Percentiles rank a stretch among this genome's conserved stretches.
phyloP scores from a whole-genome alignment of 179 eudicot genomes.

The Gypsophila paniculata region DNA sequence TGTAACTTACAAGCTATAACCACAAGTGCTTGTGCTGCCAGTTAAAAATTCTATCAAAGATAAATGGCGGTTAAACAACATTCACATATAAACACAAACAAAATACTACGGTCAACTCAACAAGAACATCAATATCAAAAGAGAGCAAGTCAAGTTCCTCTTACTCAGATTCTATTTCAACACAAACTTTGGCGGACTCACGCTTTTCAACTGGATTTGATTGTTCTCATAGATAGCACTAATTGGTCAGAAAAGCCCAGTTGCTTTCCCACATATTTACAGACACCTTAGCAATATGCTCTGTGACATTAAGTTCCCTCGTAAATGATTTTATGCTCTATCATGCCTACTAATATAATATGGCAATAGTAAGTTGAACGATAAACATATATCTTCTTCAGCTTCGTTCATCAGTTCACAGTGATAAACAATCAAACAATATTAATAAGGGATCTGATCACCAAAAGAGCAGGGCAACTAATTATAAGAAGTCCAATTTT shows the following conservation, averaged over 20 bases:
- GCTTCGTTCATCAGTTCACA: background rate
- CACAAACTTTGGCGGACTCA: background rate
- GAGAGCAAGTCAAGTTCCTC: background rate
- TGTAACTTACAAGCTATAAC: background rate
- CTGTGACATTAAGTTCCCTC: no score
- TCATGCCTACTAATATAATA: no score
- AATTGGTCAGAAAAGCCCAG: no score
- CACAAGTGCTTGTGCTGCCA: background rate
- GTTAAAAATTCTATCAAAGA: background rate
- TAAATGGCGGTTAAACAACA: background rate
- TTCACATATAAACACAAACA: background rate
- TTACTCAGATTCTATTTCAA: background rate
- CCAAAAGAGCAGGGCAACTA: no score
- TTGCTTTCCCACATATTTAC: constrained; percentile 2
- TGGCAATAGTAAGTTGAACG: no score
- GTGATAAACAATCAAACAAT: background rate
- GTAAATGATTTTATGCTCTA: no score
- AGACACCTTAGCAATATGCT: background rate
- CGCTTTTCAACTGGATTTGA: background rate
- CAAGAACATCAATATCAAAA: background rate
- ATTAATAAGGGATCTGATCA: background rate
- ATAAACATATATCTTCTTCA: no score
- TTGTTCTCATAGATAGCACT: no score
- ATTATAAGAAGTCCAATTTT: no score
- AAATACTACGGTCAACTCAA: background rate